A percentile compares a stretch with the other conserved stretches of the same genome.
phyloP scores from a whole-genome alignment of 495 filamentous ascomycete species.

The Chaetomium cochliodes region DNA sequence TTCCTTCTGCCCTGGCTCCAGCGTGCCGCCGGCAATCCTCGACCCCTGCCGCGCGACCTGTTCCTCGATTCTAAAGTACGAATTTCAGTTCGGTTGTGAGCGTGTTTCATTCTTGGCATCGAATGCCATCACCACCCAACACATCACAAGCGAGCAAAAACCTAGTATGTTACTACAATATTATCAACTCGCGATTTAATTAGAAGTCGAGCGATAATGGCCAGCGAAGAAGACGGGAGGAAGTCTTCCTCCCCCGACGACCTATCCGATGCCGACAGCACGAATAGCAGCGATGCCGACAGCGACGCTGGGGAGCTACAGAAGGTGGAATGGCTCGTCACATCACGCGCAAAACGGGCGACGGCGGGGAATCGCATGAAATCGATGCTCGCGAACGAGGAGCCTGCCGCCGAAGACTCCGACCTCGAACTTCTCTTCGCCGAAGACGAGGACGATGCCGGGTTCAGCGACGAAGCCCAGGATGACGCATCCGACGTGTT shows the following conservation, averaged over 20 bases:
- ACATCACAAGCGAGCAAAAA: not conserved
- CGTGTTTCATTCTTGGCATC: constrained; percentile 5
- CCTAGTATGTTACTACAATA: not conserved
- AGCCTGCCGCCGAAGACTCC: constrained; percentile 57
- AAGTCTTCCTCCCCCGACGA: constrained; percentile 32
- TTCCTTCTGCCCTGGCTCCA: not conserved
- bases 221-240: constrained; percentile 28
- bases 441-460: constrained; percentile 82
- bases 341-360: constrained; percentile 72
- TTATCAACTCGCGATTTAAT: not conserved
- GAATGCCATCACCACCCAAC: constrained; percentile 7
- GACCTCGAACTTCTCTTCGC: constrained; percentile 79
- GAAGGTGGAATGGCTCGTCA: constrained; percentile 69
- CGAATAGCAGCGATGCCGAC: constrained; percentile 29
- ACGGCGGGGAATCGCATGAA: constrained; percentile 86
- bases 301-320: constrained; percentile 29
- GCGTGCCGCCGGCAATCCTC: constrained; percentile 18
- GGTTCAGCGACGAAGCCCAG: constrained; percentile 66
- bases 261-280: constrained; percentile 26
- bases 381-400: constrained; percentile 71
- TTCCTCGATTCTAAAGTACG: constrained; percentile 1
- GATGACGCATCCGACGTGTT: constrained; percentile 73
- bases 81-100: not conserved
- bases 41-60: constrained; percentile 11
- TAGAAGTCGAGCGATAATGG: constrained; percentile 21